Percentiles rank a stretch among this genome's conserved stretches.
phyloP scores from a whole-genome alignment of 2,329 filamentous ascomycete genomes.

The Allantophomopsis lycopodina region DNA sequence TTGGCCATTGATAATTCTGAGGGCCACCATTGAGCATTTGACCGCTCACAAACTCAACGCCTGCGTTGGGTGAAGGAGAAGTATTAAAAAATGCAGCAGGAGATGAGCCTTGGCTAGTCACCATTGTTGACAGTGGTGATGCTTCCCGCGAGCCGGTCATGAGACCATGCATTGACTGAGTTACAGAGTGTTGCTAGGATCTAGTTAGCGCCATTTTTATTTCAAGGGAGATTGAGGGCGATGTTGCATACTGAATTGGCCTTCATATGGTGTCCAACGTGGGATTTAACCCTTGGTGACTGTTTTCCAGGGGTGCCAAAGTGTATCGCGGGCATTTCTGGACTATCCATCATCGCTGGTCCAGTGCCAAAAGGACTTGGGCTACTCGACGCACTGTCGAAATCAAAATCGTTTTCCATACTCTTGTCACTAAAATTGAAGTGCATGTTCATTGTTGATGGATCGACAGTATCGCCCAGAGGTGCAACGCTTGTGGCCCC shows the following conservation, averaged over 20 bases:
- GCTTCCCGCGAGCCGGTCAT: conserved; percentile 36
- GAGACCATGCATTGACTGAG: conserved; percentile 33
- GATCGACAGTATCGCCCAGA: conserved; percentile 15
- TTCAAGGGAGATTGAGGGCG: background rate
- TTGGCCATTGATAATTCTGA: conserved; percentile 20
- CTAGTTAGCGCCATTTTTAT: too few relatives aligned
- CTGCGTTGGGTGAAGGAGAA: conserved; percentile 30
- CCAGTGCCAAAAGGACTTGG: conserved; percentile 25
- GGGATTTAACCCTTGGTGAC: conserved; percentile 12
- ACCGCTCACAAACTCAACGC: conserved; percentile 23
- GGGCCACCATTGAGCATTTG: conserved; percentile 12
- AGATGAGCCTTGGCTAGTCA: conserved; percentile 37
- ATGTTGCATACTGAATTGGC: conserved; percentile 25
- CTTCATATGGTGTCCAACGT: conserved; percentile 22
- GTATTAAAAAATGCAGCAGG: conserved; percentile 31
- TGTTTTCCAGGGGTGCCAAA: conserved; percentile 16
- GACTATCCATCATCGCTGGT: conserved; percentile 22
- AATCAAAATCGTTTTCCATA: conserved; percentile 38
- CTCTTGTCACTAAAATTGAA: conserved; percentile 27
- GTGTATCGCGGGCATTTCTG: conserved; percentile 25
- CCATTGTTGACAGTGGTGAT: conserved; percentile 37
- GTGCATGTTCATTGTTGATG: conserved; percentile 18
- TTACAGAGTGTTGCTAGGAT: conserved; percentile 34
- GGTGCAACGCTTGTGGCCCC: conserved; percentile 11
- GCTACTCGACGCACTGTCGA: conserved; percentile 43